These are phyloP conservation scores for Adansonia grandidieri DNA, from an alignment of 441 rosid species.

Conservation along the genomic window DNA sequence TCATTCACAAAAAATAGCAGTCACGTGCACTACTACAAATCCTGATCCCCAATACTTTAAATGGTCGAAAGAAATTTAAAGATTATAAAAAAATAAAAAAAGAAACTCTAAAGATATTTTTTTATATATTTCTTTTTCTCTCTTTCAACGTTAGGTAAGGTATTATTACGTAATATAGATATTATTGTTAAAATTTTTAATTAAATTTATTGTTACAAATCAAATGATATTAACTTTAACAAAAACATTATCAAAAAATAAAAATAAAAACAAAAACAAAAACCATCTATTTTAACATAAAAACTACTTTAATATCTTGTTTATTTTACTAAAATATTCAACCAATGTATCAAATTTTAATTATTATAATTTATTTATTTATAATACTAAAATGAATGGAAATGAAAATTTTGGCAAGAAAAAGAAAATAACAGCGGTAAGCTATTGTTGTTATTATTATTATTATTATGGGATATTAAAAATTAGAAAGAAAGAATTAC, in stretches of 20 bases:
- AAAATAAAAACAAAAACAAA: too few species aligned
- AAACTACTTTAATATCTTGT: too few species aligned
- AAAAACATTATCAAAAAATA: too few species aligned
- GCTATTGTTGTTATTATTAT: too few species aligned
- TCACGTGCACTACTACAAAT: constrained; percentile 65
- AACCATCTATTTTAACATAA: too few species aligned
- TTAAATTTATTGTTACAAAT: too few species aligned
- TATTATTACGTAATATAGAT: neutral
- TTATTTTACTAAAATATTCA: too few species aligned
- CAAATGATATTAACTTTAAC: too few species aligned
- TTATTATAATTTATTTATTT: neutral
- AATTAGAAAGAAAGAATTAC: constrained; percentile 36
- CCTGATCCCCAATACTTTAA: constrained; percentile 26
- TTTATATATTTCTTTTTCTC: neutral
- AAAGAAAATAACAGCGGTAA: neutral
- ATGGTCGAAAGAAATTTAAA: neutral
- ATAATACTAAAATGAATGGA: neutral
- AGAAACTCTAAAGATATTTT: neutral
- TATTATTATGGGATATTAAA: constrained; percentile 30
- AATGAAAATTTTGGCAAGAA: neutral
- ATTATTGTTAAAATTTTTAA: too few species aligned
- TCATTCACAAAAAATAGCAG: constrained; percentile 40
- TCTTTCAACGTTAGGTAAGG: neutral
- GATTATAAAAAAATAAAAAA: neutral
- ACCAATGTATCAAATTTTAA: neutral